Evolutionary conservation across 169 alveolate species (phyloP), one percentile per base, ranked within the genome.

Genomic region (Cryptosporidium ryanae): DNA sequence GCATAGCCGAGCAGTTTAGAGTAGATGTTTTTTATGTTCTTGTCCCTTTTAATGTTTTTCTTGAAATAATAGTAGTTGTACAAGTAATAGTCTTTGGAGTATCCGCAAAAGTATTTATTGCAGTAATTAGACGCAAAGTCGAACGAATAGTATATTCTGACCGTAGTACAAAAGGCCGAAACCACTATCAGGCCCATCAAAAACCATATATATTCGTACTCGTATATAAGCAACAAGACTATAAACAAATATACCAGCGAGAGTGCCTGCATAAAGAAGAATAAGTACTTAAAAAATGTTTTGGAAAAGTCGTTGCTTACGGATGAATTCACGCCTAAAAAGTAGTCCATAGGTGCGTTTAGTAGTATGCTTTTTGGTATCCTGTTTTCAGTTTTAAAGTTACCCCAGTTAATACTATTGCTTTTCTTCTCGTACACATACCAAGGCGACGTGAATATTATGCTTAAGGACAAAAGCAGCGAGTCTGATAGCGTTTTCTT

Each of bases 371-470:
- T 76, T 23, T 59, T 59, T 17, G 57, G 38, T 29, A 52, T 68
- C 15, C 29, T 68, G 2, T 50, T 10, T 4, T 43, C 27, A 52
- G 29, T 23, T 2, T 10, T 13, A 31, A 44, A 29, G 17, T 27
- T 68, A 23, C 31, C 31, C 49, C 52, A 32, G 3, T 52, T 54
- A 7, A 50, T n/a, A 49, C 46, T 68, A 21, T 68, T 32, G n/a
- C 25, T 59, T 34, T 21, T 21, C 12, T 67, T 25, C 12, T 76
- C 44, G 15, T 76, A 76, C n/a, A 76, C 44, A 61, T 59, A 76
- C 87, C 87, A 76, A 23, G 87, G 87, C 23, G 87, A 76, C 0
- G 76, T 76, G 18, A 76, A 55, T n/a, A 61, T 57, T 10, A 76
- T 15, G n/a, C 76, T 43, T 18, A 76, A 44, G 8, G 76, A 31